These are phyloP conservation scores for Trypanosoma vivax DNA, from an alignment of 208 protist genomes.

Conservation along the genomic window DNA sequence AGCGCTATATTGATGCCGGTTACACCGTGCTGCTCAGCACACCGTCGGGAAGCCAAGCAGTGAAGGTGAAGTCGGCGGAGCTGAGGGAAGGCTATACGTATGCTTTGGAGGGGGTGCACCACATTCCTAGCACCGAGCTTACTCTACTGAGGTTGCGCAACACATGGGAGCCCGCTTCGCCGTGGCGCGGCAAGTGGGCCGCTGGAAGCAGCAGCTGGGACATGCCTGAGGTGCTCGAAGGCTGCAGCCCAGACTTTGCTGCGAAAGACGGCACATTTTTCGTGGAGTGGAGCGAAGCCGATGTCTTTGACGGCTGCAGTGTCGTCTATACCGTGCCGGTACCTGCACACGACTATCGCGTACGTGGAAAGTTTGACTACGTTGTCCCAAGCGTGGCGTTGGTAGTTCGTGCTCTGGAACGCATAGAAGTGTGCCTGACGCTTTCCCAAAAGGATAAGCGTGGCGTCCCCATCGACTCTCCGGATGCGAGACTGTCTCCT, in stretches of 20 bases:
- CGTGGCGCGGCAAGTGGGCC: slow-evolving; percentile 52
- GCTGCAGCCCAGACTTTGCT: slow-evolving; percentile 15
- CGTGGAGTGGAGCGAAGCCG: slow-evolving; percentile 50
- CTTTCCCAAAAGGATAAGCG: slow-evolving; percentile 74
- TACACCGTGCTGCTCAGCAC: slow-evolving; percentile 27
- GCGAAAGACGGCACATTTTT: slow-evolving; percentile 44
- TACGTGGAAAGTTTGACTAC: slow-evolving; percentile 43
- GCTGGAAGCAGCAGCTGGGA: slow-evolving; percentile 22
- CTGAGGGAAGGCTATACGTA: slow-evolving; percentile 37
- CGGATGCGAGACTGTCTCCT: slow-evolving; percentile 24
- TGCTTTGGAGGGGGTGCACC: slow-evolving; percentile 14
- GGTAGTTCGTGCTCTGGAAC: slow-evolving; percentile 29
- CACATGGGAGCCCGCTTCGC: slow-evolving; percentile 34
- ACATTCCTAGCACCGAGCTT: neutral
- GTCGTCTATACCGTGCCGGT: slow-evolving; percentile 18
- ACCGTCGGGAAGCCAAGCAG: slow-evolving; percentile 17
- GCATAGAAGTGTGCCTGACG: slow-evolving; percentile 34
- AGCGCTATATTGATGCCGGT: slow-evolving; percentile 12
- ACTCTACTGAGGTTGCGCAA: slow-evolving; percentile 47
- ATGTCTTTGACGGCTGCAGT: slow-evolving; percentile 66
- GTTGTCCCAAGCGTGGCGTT: slow-evolving; percentile 39
- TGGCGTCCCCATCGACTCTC: slow-evolving; percentile 21
- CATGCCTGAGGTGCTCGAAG: slow-evolving; percentile 12
- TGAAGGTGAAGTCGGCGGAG: slow-evolving; percentile 17
- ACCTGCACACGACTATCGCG: slow-evolving; percentile 46